Conservation (phyloP, 768 basidiomycete species). For the Daedalea quercina region DNA sequence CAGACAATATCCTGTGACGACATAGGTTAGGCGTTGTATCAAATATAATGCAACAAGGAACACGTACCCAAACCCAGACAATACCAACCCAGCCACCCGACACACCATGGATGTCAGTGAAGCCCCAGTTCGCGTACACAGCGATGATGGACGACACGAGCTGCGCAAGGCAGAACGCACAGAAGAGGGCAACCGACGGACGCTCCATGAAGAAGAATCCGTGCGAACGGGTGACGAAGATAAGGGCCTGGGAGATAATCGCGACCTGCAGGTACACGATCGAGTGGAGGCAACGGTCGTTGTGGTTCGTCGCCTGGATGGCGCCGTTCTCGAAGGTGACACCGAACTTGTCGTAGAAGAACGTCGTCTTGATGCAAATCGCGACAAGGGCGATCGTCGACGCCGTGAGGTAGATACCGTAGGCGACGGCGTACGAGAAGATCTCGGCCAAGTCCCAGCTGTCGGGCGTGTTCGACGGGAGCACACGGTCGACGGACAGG, state of each 20-base stretch:
- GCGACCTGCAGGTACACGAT: conserved; percentile 95
- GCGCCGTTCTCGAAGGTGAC: conserved; percentile 43
- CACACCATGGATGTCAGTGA: conserved; percentile 75
- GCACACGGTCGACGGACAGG: conserved; percentile 88
- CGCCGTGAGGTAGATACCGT: conserved; percentile 87
- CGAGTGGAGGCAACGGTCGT: conserved; percentile 78
- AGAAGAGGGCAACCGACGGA: conserved; percentile 81
- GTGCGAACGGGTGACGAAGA: conserved; percentile 93
- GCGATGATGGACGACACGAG: conserved; percentile 95
- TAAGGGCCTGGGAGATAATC: conserved; percentile 97
- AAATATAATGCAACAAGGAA: too few relatives aligned
- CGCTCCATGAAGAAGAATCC: conserved; percentile 97
- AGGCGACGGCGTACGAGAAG: conserved; percentile 91
- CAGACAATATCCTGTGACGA: conserved; percentile 77
- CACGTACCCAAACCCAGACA: conserved; percentile 89
- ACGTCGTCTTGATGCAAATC: conserved; percentile 79
- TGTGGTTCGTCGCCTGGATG: conserved; percentile 32
- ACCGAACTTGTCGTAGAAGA: conserved; percentile 86
- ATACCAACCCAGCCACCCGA: conserved; percentile 97
- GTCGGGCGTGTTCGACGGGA: conserved; percentile 90
- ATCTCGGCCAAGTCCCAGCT: conserved; percentile 96
- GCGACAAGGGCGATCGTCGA: conserved; percentile 82
- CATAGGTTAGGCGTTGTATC: conserved; percentile 17
- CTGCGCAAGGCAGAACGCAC: conserved; percentile 90
- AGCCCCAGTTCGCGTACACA: conserved; percentile 89